These are phyloP conservation scores for Coemansia sp. DNA, from an alignment of 371 early-diverging fungal genomes.

Conservation along the genomic window DNA sequence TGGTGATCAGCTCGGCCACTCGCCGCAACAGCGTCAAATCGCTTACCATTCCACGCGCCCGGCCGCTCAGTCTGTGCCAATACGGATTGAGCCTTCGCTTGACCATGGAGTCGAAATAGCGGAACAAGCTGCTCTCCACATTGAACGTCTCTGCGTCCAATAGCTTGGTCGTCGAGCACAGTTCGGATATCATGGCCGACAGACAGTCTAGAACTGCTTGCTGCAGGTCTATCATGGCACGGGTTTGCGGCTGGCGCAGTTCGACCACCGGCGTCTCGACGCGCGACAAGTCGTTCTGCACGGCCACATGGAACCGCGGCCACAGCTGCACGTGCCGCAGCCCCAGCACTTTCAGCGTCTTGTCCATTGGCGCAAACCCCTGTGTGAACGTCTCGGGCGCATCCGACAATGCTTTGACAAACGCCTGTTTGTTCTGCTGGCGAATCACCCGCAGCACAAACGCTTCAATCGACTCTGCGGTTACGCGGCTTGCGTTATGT, in stretches of 20 bases:
- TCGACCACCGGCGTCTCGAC: conserved; percentile 68
- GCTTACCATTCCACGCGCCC: conserved; percentile 72
- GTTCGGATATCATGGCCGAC: conserved; percentile 74
- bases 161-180: conserved; percentile 53
- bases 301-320: conserved; percentile 84
- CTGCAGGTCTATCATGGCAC: conserved; percentile 81
- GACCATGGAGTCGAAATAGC: conserved; percentile 76
- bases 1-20: conserved; percentile 69
- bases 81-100: conserved; percentile 77
- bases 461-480: conserved; percentile 80
- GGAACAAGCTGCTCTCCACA: conserved; percentile 81
- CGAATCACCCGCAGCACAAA: conserved; percentile 82
- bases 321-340: conserved; percentile 82
- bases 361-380: conserved; percentile 85
- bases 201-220: conserved; percentile 83
- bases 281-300: conserved; percentile 62
- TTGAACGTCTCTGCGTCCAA: conserved; percentile 82
- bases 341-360: conserved; percentile 75
- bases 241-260: conserved; percentile 76
- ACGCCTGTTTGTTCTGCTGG: conserved; percentile 77
- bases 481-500: conserved; percentile 77
- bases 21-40: conserved; percentile 75
- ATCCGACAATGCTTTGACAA: conserved; percentile 95
- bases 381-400: conserved; percentile 71
- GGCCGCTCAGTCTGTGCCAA: conserved; percentile 81